phyloP scores from a whole-genome alignment of 2,329 filamentous ascomycete species.

The Verticillium longisporum region DNA sequence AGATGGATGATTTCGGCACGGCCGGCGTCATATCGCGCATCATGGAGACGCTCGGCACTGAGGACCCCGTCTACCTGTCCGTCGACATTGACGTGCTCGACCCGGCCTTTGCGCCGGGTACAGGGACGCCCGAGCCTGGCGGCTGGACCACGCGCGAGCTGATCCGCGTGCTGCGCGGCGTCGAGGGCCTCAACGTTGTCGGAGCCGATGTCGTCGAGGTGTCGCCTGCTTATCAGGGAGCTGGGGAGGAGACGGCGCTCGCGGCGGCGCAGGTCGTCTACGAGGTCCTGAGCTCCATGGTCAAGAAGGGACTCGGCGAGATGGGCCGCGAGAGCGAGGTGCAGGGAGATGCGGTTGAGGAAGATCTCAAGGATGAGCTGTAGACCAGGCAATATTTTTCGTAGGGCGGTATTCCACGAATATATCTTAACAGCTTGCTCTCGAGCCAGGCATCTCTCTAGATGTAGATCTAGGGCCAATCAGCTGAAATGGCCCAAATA shows the following conservation, averaged over 20 bases:
- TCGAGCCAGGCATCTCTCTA: too few relatives aligned
- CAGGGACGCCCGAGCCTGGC: conserved; percentile 83
- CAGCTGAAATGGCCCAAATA: not conserved
- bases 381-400: conserved; percentile 10
- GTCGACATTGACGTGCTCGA: conserved; percentile 34
- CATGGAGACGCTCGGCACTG: conserved; percentile 62
- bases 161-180: conserved; percentile 72
- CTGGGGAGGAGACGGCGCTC: conserved; percentile 72
- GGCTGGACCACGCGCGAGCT: conserved; percentile 88
- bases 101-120: conserved; percentile 52
- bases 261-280: conserved; percentile 79
- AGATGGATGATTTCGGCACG: conserved; percentile 77
- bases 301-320: conserved; percentile 42
- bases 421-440: not conserved
- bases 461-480: not conserved
- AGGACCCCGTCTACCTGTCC: conserved; percentile 73
- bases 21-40: conserved; percentile 65
- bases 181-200: conserved; percentile 78
- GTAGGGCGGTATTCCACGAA: not conserved
- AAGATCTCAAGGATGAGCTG: conserved; percentile 29
- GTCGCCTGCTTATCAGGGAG: conserved; percentile 74
- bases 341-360: conserved; percentile 4
- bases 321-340: conserved; percentile 25
- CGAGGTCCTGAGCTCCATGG: conserved; percentile 75
- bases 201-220: conserved; percentile 90